Percentiles rank a stretch among this genome's conserved stretches.
phyloP scores from a whole-genome alignment of 495 filamentous ascomycete species.

The Penicillium bialowiezense region DNA sequence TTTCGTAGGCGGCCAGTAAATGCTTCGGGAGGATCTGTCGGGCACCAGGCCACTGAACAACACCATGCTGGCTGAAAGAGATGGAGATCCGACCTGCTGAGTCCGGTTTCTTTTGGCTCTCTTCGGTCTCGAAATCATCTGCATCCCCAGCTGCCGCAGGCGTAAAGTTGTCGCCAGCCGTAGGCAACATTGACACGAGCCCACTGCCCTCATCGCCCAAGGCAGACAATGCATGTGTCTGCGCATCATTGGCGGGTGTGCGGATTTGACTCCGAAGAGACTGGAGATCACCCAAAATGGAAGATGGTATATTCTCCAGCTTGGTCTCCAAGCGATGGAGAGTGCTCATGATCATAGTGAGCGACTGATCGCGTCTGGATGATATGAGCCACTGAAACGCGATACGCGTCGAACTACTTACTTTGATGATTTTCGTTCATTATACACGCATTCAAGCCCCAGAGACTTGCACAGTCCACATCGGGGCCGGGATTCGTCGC shows the following conservation, averaged over 20 bases:
- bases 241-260: conserved; percentile 13
- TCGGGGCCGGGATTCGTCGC: conserved; percentile 47
- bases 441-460: conserved; percentile 48
- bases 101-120: conserved; percentile 27
- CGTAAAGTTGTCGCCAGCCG: conserved; percentile 24
- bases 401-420: conserved; percentile 11
- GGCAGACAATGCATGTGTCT: conserved; percentile 15
- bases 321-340: conserved; percentile 49
- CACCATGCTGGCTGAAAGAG: conserved; percentile 49
- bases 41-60: conserved; percentile 46
- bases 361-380: conserved; percentile 44
- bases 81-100: conserved; percentile 38
- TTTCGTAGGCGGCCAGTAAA: conserved; percentile 35
- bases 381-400: not conserved
- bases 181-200: conserved; percentile 2
- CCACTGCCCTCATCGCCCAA: conserved; percentile 9
- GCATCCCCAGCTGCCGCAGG: conserved; percentile 24
- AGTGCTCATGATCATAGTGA: conserved; percentile 49
- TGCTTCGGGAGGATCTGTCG: conserved; percentile 34
- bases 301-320: conserved; percentile 38
- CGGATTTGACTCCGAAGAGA: conserved; percentile 27
- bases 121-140: conserved; percentile 38
- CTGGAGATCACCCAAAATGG: conserved; percentile 34
- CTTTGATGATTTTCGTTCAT: conserved; percentile 50
- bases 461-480: conserved; percentile 48